A percentile compares a stretch with the other conserved stretches of the same genome.
Conservation (phyloP, 1,139 yeast species). For the Sugiyamaella pinicola region DNA sequence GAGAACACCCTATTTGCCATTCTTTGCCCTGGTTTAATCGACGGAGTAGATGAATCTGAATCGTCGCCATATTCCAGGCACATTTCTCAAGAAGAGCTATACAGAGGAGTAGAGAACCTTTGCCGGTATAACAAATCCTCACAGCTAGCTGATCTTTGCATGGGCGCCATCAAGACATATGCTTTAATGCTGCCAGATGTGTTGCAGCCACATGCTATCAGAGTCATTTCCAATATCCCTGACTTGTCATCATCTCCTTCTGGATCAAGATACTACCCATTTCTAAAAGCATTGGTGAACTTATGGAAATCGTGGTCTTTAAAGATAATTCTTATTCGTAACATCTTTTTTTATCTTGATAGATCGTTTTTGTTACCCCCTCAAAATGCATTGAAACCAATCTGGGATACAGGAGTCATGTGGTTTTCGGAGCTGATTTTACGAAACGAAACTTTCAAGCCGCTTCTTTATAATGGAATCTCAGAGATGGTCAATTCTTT, state of each 20-base stretch:
- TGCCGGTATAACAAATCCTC: conserved; percentile 41
- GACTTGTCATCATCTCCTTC: not conserved
- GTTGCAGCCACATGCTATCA: conserved; percentile 1
- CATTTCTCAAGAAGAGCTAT: conserved; percentile 40
- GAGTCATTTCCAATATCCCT: not conserved
- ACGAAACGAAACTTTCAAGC: conserved; percentile 3
- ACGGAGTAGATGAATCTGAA: conserved; percentile 1
- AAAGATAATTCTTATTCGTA: conserved; percentile 35
- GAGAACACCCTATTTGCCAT: conserved; percentile 32
- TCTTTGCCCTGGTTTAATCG: conserved; percentile 23
- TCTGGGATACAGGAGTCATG: conserved; percentile 33
- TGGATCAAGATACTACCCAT: conserved; percentile 1
- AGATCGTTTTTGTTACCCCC: conserved; percentile 41
- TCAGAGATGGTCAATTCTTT: conserved; percentile 10
- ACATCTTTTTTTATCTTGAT: conserved; percentile 43
- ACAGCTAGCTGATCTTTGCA: conserved; percentile 29
- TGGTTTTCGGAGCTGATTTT: conserved; percentile 26
- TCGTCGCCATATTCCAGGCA: conserved; percentile 16
- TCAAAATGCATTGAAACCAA: conserved; percentile 36
- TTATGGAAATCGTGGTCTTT: conserved; percentile 37
- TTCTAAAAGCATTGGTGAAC: conserved; percentile 22
- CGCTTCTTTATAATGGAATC: conserved; percentile 5
- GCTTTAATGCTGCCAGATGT: conserved; percentile 8
- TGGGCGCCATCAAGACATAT: conserved; percentile 4
- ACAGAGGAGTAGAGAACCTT: conserved; percentile 44